phyloP scores from a whole-genome alignment of 2,329 filamentous ascomycete species.

The Gnomoniopsis sp. region DNA sequence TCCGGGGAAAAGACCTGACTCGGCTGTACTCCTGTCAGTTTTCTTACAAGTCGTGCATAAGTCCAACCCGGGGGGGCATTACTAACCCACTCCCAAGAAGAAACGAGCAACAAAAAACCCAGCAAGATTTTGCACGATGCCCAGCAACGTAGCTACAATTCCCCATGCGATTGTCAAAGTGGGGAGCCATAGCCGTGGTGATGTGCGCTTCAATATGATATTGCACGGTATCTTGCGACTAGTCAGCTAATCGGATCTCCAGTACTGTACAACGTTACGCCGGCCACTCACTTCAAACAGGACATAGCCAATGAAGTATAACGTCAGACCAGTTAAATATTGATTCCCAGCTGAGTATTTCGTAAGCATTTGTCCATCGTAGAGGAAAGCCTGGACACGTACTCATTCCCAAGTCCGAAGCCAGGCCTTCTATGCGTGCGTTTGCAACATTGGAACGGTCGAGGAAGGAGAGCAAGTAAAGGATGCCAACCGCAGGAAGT shows the following conservation, averaged over 20 bases:
- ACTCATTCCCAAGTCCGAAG: conserved; percentile 51
- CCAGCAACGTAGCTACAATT: conserved; percentile 48
- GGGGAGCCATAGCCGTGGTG: conserved; percentile 54
- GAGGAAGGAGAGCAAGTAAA: conserved; percentile 56
- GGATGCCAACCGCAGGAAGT: conserved; percentile 49
- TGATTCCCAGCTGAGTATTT: conserved; percentile 48
- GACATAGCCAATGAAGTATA: conserved; percentile 63
- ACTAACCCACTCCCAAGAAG: conserved; percentile 54
- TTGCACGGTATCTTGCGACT: conserved; percentile 53
- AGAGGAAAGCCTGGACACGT: conserved; percentile 23
- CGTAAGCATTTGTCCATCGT: neutral
- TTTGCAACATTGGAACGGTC: conserved; percentile 60
- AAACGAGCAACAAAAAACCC: conserved; percentile 53
- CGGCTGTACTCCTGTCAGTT: conserved; percentile 33
- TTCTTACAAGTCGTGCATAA: no score
- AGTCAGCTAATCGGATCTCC: neutral
- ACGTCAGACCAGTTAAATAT: conserved; percentile 62
- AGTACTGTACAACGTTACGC: no score
- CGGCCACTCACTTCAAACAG: conserved; percentile 44
- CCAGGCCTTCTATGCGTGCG: conserved; percentile 53
- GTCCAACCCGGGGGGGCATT: conserved; percentile 10
- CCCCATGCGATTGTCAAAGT: conserved; percentile 56
- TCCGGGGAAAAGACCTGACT: conserved; percentile 50
- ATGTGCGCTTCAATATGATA: conserved; percentile 59
- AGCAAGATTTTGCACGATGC: conserved; percentile 45